Evolutionary conservation across 169 alveolate species (phyloP).

Genomic region (Plasmodium vinckei): DNA sequence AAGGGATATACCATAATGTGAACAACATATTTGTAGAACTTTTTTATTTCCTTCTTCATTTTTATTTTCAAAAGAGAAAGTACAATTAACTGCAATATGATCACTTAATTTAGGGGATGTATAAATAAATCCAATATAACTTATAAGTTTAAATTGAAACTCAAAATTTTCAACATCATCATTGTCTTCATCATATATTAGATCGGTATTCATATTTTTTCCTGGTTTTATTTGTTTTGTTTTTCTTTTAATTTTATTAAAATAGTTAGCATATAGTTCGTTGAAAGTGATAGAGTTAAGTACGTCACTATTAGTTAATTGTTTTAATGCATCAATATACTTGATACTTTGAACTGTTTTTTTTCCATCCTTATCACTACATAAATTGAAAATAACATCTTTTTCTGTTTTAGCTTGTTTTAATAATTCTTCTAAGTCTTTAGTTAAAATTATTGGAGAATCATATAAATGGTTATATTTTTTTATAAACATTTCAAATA

Average conservation of each 20-base stretch:
- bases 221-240: neutral
- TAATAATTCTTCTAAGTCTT: slow-evolving; percentile 7
- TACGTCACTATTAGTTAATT: neutral
- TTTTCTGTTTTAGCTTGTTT: neutral
- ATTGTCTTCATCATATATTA: neutral
- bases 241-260: slow-evolving; percentile 21
- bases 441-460: slow-evolving; percentile 32
- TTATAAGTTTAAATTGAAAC: slow-evolving; percentile 45
- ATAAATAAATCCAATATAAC: slow-evolving; percentile 72
- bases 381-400: neutral
- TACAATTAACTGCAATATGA: slow-evolving; percentile 71
- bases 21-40: slow-evolving; percentile 23
- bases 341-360: neutral
- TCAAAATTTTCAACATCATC: slow-evolving; percentile 33
- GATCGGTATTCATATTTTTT: neutral
- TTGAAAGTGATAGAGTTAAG: slow-evolving; percentile 15
- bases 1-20: slow-evolving; percentile 16
- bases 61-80: slow-evolving; percentile 2
- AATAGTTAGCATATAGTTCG: slow-evolving; percentile 46
- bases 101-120: slow-evolving; percentile 66
- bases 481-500: slow-evolving; percentile 35
- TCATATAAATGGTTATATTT: slow-evolving; percentile 21
- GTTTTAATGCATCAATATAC: neutral
- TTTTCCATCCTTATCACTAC: neutral
- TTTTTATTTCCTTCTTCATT: neutral